Evolutionary conservation across 768 basidiomycete genomes (phyloP).

Genomic region (Termitomyces sp.): DNA sequence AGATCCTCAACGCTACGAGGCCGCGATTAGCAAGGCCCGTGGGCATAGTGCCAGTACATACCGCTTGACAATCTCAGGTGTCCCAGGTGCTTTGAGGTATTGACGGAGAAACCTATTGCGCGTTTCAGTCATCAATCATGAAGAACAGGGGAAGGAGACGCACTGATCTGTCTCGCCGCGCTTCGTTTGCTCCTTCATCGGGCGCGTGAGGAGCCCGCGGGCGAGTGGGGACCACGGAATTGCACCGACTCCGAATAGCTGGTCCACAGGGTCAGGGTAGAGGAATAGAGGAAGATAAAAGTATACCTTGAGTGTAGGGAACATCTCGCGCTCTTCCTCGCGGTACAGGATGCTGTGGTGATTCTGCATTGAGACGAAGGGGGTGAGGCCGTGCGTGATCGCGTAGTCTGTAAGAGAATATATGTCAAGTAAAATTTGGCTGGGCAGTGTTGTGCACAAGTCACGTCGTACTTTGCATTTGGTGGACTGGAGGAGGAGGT

Average conservation of each 20-base stretch:
- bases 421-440: no score
- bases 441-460: background rate
- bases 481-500: slow-evolving; percentile 32
- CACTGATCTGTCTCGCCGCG: background rate
- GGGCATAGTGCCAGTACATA: background rate
- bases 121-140: background rate
- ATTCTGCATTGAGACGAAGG: slow-evolving; percentile 70
- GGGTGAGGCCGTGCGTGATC: slow-evolving; percentile 46
- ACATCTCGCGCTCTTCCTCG: slow-evolving; percentile 64
- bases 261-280: slow-evolving; percentile 17
- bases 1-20: no score
- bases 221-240: no score
- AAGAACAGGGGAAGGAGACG: background rate
- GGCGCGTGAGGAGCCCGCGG: no score
- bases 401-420: slow-evolving; percentile 42
- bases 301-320: slow-evolving; percentile 47
- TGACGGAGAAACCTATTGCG: slow-evolving; percentile 15
- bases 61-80: slow-evolving; percentile 34
- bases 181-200: no score
- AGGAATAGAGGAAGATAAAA: background rate
- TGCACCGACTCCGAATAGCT: slow-evolving; percentile 8
- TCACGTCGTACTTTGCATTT: slow-evolving; percentile 43
- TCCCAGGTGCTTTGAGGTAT: slow-evolving; percentile 11
- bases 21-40: no score
- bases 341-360: slow-evolving; percentile 57